Base-by-base conservation (phyloP, 768 basidiomycete genomes). In the Mycena metata region DNA sequence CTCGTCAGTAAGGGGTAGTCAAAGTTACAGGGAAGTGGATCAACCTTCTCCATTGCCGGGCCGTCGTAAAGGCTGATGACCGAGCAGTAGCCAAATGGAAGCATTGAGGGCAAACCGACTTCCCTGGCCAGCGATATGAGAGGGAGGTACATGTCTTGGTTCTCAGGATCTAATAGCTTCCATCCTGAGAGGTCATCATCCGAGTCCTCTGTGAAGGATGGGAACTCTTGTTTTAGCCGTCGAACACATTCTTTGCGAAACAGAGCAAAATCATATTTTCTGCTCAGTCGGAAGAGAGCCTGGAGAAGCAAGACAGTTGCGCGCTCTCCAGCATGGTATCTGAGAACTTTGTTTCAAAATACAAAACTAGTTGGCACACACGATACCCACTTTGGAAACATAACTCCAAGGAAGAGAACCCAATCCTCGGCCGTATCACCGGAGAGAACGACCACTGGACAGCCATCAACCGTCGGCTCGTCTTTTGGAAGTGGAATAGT, bases 361-460 rank as follows among this genome's bases (percentile, higher is more conserved):
- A 30, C n/a, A 16, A 30, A 3, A 30, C 6, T 30, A 19, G 33
- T 36, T 30, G 6, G 30, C 6, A 6, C n/a, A 35, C 21, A 4
- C 41, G 5, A 4, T 17, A 23, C 51, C 46, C 11, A 64, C 62
- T 55, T 45, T 16, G 62, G 51, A 21, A 57, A 78, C 3, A 83
- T 71, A 26, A 30, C 30, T 30, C 30, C 30, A 3, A 30, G 30
- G 30, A 30, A 6, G 6, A 30, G 30, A 30, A 30, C 6, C 30
- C 30, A 30, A 6, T 30, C 30, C 30, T 30, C 30, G 3, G 30
- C 30, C 30, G 30, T 30, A 30, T 30, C 30, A 6, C 30, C 74
- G 6, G 66, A 58, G n/a, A 74, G 56, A 26, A 51, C n/a, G 17
- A 75, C 51, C 17, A 75, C 39, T 13, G 68, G 69, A 43, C 73